A percentile compares a stretch with the other conserved stretches of the same genome.
Conservation (phyloP, 352 stramenopile species). For the Peronospora tabacina region DNA sequence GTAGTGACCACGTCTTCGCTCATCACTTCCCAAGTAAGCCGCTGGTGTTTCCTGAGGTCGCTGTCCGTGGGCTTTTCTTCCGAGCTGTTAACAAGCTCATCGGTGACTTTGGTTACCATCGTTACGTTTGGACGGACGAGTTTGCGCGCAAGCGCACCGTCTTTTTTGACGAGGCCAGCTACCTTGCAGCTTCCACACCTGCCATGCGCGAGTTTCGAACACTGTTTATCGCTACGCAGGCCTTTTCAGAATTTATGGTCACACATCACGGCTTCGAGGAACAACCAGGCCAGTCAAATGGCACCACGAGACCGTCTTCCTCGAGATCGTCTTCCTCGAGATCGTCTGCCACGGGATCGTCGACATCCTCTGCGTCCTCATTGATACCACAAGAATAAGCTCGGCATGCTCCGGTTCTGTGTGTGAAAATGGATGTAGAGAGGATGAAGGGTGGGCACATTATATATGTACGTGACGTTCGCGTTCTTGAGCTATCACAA, state of each 20-base stretch:
- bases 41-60: slow-evolving; percentile 63
- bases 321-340: background rate
- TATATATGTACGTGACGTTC: slow-evolving; percentile 22
- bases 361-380: slow-evolving; percentile 17
- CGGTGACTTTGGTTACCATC: slow-evolving; percentile 78
- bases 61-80: slow-evolving; percentile 62
- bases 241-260: slow-evolving; percentile 81
- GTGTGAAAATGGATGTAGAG: slow-evolving; percentile 17
- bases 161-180: slow-evolving; percentile 84
- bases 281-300: slow-evolving; percentile 26
- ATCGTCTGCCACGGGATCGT: slow-evolving; percentile 18
- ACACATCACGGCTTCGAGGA: slow-evolving; percentile 78
- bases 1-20: slow-evolving; percentile 62
- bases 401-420: slow-evolving; percentile 5
- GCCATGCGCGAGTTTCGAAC: slow-evolving; percentile 79
- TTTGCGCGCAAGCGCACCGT: slow-evolving; percentile 68
- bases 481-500: slow-evolving; percentile 12
- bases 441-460: slow-evolving; percentile 13
- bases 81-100: slow-evolving; percentile 61
- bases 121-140: slow-evolving; percentile 81
- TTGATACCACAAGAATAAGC: slow-evolving; percentile 18
- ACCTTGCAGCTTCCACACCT: slow-evolving; percentile 60
- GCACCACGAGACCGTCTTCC: background rate
- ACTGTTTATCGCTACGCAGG: slow-evolving; percentile 78
- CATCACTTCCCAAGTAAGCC: slow-evolving; percentile 61